These are phyloP conservation scores for Paxillus ammoniavirescens DNA, from an alignment of 768 basidiomycete genomes.

Conservation along the genomic window DNA sequence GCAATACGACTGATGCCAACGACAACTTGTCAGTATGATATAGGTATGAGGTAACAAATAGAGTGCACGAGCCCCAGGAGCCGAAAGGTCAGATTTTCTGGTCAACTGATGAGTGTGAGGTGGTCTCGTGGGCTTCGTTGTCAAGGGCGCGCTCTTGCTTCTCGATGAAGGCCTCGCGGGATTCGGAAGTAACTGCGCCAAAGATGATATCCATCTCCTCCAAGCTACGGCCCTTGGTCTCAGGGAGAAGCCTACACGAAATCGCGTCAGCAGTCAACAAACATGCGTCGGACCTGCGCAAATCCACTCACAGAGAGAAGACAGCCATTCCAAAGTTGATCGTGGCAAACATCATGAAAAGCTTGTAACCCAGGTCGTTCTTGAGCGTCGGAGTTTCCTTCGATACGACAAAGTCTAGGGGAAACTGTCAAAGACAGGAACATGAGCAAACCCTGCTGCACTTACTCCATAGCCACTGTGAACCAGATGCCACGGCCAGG, in stretches of 20 bases:
- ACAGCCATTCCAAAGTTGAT: conserved; percentile 72
- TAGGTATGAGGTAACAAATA: background rate
- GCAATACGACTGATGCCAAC: too few relatives aligned
- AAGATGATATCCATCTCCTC: conserved; percentile 60
- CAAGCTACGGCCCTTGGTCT: conserved; percentile 56
- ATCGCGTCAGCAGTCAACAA: background rate
- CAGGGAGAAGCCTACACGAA: conserved; percentile 48
- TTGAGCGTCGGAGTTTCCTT: conserved; percentile 69
- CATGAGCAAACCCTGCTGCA: conserved; percentile 3
- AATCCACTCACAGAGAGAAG: conserved; percentile 57
- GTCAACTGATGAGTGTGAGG: conserved; percentile 3
- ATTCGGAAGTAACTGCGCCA: conserved; percentile 54
- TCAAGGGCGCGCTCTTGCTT: conserved; percentile 38
- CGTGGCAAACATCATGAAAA: conserved; percentile 75
- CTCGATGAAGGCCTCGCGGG: conserved; percentile 52
- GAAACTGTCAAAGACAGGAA: background rate
- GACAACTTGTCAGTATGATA: too few relatives aligned
- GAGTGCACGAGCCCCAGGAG: background rate
- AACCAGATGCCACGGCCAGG: conserved; percentile 67
- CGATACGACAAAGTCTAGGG: conserved; percentile 64
- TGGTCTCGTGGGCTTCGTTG: background rate
- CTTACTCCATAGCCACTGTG: conserved; percentile 83
- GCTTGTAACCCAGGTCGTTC: conserved; percentile 63
- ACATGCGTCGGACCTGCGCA: background rate
- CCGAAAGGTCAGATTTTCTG: conserved; percentile 4